Base-by-base conservation (phyloP, 2,329 filamentous ascomycete genomes). In the Paraconiothyrium brasiliense region DNA sequence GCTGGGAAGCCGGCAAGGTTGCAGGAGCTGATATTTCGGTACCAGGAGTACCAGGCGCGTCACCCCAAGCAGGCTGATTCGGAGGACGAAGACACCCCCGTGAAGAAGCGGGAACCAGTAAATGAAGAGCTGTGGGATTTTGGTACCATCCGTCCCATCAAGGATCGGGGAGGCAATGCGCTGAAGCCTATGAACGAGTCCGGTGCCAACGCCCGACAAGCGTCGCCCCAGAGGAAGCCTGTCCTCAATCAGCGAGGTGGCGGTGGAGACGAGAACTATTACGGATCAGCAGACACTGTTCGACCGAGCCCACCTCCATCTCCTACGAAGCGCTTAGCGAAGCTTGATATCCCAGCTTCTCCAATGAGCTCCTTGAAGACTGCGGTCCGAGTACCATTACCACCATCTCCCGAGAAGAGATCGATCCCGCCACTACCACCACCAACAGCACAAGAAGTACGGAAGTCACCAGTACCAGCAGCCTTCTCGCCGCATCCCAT, bases 121-220 rank as follows among this genome's bases (percentile, higher is more conserved):
- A 86, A 91, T 37, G 92, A 97, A 76, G 95, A 98, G 77, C 88
- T 98, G 75, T 99, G 95, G 95, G 95, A 99, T 78, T 99, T 99
- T 82, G 95, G 95, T 47, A 99, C 95, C 0, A 92, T 99, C 56
- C 87, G 94, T 59, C 89, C 96, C 6, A 89, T 90, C n/a, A 87
- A 86, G 35, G 88, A 66, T 41, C 70, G 66, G 14, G 71, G 74
- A 34, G 85, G 87, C 32, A 88, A 89, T 63, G 85, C 84, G 34
- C 82, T 92, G 52, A 85, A 90, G 68, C 84, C 89, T 0, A 88
- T 97, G 89, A 93, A 92, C 67, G 92, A 94, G 62, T 90, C 91
- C 35, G 90, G 90, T 13, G 89, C 91, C 20, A 97, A 97, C 76
- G 87, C 91, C 20, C 86, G 93, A 60, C 81, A 78, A 49, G 69